These are phyloP conservation scores for Eucalyptus tenuipes DNA, from an alignment of 345 rosid species.

Conservation along the genomic window DNA sequence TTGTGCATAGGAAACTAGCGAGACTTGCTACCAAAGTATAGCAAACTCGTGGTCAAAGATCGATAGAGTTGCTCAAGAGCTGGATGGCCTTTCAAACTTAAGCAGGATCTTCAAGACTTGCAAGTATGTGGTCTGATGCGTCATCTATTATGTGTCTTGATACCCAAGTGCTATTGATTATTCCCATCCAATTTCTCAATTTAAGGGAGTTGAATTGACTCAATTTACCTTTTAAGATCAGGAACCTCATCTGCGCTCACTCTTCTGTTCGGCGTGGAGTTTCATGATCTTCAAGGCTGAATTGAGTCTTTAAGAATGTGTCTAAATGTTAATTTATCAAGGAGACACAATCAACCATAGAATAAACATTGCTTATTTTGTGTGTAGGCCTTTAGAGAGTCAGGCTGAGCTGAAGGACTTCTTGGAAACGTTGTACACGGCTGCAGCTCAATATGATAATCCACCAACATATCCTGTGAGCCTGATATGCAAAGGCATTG, in stretches of 20 bases:
- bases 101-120: background rate
- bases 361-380: background rate
- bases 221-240: too few species aligned
- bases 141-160: background rate
- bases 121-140: background rate
- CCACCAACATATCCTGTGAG: background rate
- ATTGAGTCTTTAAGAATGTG: too few species aligned
- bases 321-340: too few species aligned
- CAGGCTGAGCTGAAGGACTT: background rate
- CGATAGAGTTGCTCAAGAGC: background rate
- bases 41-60: background rate
- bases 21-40: background rate
- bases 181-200: background rate
- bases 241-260: background rate
- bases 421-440: background rate
- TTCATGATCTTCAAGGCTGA: background rate
- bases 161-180: background rate
- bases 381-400: background rate
- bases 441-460: background rate
- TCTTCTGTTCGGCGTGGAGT: background rate
- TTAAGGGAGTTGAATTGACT: background rate
- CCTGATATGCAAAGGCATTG: slow-evolving; percentile 24
- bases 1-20: background rate
- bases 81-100: background rate
- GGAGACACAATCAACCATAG: background rate